Percentiles rank a stretch among this genome's conserved stretches.
Conservation (phyloP, 371 early-diverging fungal genomes). For the Encephalitozoon hellem region DNA sequence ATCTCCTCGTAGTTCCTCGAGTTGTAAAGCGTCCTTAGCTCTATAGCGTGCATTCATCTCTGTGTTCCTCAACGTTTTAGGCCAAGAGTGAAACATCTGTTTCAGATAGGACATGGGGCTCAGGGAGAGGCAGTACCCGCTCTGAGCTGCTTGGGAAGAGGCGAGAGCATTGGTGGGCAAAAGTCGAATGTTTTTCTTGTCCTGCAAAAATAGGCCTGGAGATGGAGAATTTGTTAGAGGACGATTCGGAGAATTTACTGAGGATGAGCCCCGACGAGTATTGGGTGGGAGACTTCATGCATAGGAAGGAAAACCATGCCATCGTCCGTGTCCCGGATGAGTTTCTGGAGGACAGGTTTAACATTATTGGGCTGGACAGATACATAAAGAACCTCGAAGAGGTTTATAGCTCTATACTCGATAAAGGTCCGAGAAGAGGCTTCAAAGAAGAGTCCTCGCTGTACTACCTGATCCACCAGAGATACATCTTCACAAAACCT, state of each 20-base stretch:
- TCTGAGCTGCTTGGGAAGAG: too few species aligned
- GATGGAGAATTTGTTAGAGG: conserved; percentile 6
- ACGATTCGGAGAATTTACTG: conserved; percentile 3
- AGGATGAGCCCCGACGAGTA: conserved; percentile 15
- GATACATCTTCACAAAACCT: conserved; percentile 63
- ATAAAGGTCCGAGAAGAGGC: not conserved
- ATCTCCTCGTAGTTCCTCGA: conserved; percentile 15
- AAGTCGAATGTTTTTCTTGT: not conserved
- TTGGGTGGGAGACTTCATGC: conserved; percentile 56
- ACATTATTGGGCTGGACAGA: conserved; percentile 72
- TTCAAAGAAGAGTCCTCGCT: conserved; percentile 59
- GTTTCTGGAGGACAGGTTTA: conserved; percentile 70
- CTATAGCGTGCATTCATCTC: not conserved
- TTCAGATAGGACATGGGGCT: not conserved
- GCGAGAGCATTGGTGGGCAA: too few species aligned
- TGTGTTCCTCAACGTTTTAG: not conserved
- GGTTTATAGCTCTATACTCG: conserved; percentile 70
- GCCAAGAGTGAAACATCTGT: not conserved
- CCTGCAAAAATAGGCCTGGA: not conserved
- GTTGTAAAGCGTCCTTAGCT: conserved; percentile 8
- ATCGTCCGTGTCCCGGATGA: conserved; percentile 48
- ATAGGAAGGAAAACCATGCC: conserved; percentile 38
- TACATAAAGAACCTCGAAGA: conserved; percentile 71
- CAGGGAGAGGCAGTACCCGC: not conserved
- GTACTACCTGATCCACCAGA: conserved; percentile 66